These are phyloP conservation scores for Cenchrus americanus DNA, from an alignment of 176 grass and related monocot genomes.

Conservation along the genomic window DNA sequence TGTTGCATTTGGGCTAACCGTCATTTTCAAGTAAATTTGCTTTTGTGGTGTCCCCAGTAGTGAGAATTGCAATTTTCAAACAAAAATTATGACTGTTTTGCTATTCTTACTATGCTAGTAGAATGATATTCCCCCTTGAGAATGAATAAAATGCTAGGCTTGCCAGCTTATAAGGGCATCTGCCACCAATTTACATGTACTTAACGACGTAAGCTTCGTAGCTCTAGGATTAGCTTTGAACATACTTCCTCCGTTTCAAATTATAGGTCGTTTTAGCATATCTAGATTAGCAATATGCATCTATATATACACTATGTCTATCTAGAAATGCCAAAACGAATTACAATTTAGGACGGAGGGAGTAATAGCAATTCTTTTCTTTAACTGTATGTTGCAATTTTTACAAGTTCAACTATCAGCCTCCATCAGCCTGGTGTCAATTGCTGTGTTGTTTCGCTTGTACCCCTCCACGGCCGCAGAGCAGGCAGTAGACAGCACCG, in stretches of 20 bases:
- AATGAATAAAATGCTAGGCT: neutral
- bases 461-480: constrained; percentile 39
- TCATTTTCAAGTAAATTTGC: neutral
- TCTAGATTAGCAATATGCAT: too few relatives aligned
- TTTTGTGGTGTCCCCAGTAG: neutral
- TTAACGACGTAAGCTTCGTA: neutral
- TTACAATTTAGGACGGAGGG: too few relatives aligned
- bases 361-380: neutral
- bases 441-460: constrained; percentile 16
- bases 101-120: too few relatives aligned
- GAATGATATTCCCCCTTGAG: neutral
- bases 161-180: neutral
- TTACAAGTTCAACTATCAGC: neutral
- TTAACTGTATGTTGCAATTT: neutral
- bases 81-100: neutral
- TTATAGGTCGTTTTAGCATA: too few relatives aligned
- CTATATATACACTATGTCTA: too few relatives aligned
- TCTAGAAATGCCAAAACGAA: too few relatives aligned
- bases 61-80: neutral
- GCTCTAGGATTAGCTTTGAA: neutral
- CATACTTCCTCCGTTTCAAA: too few relatives aligned
- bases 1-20: neutral
- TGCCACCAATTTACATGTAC: neutral
- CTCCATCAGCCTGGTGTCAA: neutral
- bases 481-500: constrained; percentile 67